Conservation (phyloP, 2,329 filamentous ascomycete species). For the Venturiaceae sp. region DNA sequence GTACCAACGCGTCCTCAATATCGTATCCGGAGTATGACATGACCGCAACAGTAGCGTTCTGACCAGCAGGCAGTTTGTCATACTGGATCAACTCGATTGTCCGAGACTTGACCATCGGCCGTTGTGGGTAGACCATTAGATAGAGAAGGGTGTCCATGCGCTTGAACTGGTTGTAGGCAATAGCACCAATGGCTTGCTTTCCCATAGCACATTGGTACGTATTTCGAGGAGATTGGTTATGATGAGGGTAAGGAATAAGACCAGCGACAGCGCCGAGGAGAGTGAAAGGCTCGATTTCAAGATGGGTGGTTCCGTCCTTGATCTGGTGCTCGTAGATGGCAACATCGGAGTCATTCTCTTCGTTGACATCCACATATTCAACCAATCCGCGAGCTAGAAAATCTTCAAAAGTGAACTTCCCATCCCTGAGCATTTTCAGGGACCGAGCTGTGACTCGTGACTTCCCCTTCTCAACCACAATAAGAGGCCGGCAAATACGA, state of each 20-base stretch:
- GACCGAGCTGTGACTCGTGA: constrained; percentile 73
- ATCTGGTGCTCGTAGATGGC: constrained; percentile 83
- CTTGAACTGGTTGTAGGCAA: constrained; percentile 96
- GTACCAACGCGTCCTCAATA: constrained; percentile 93
- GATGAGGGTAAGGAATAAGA: constrained; percentile 93
- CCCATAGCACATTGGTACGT: constrained; percentile 99
- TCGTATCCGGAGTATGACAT: constrained; percentile 99
- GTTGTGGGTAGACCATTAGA: constrained; percentile 93
- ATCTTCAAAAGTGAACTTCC: constrained; percentile 84
- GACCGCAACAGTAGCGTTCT: constrained; percentile 95
- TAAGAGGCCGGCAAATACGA: constrained; percentile 88
- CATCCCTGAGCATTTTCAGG: constrained; percentile 70
- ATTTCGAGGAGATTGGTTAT: constrained; percentile 97
- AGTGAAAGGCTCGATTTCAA: constrained; percentile 97
- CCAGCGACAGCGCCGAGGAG: constrained; percentile 92
- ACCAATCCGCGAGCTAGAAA: constrained; percentile 84
- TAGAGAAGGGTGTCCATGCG: constrained; percentile 94
- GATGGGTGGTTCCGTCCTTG: constrained; percentile 73
- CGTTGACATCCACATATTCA: constrained; percentile 96
- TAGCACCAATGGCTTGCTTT: constrained; percentile 98
- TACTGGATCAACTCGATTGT: constrained; percentile 96
- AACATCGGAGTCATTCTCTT: constrained; percentile 94
- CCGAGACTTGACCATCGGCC: constrained; percentile 94
- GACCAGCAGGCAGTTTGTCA: constrained; percentile 91
- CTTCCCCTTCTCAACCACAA: constrained; percentile 82